Percentiles rank a stretch among this genome's conserved stretches.
Evolutionary conservation across 2,329 filamentous ascomycete genomes (phyloP).

Genomic region (Penicillium sp.): DNA sequence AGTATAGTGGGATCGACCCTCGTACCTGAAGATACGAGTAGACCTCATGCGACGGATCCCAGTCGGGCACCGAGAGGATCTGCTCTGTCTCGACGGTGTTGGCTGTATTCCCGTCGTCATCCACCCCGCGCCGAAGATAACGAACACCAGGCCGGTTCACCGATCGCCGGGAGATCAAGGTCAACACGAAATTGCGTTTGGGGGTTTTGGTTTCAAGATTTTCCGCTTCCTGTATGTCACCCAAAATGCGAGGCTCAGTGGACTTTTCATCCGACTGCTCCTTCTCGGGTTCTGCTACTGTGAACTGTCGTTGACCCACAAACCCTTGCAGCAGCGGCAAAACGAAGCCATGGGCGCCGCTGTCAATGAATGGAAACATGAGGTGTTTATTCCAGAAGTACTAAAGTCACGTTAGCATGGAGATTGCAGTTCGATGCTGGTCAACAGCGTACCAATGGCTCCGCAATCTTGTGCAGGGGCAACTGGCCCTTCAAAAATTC

Average conservation of each 20-base stretch:
- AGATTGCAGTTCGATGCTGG: neutral
- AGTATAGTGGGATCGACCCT: slow-evolving; percentile 91
- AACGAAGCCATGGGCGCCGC: slow-evolving; percentile 67
- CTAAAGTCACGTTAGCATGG: slow-evolving; percentile 26
- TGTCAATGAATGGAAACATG: slow-evolving; percentile 67
- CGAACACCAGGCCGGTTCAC: slow-evolving; percentile 81
- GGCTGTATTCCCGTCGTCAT: slow-evolving; percentile 82
- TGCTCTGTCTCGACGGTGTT: slow-evolving; percentile 96
- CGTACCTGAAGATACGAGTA: slow-evolving; percentile 85
- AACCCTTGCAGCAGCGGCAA: slow-evolving; percentile 92
- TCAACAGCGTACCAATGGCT: slow-evolving; percentile 56
- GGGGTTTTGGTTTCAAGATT: slow-evolving; percentile 25
- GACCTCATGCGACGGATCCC: slow-evolving; percentile 60
- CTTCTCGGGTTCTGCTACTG: slow-evolving; percentile 54
- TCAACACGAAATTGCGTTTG: slow-evolving; percentile 66
- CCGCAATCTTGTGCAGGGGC: slow-evolving; percentile 69
- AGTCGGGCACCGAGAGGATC: slow-evolving; percentile 70
- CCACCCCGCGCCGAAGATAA: slow-evolving; percentile 84
- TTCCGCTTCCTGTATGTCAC: slow-evolving; percentile 41
- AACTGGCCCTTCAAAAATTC: slow-evolving; percentile 45
- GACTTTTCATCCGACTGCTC: slow-evolving; percentile 17
- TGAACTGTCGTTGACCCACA: slow-evolving; percentile 79
- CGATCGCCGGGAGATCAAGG: slow-evolving; percentile 84
- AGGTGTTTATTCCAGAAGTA: slow-evolving; percentile 93
- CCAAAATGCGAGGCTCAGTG: slow-evolving; percentile 37